A percentile compares a stretch with the other conserved stretches of the same genome.
Evolutionary conservation across 2,329 filamentous ascomycete genomes (phyloP).

Genomic region (Magnaporthiopsis rhizophila): DNA sequence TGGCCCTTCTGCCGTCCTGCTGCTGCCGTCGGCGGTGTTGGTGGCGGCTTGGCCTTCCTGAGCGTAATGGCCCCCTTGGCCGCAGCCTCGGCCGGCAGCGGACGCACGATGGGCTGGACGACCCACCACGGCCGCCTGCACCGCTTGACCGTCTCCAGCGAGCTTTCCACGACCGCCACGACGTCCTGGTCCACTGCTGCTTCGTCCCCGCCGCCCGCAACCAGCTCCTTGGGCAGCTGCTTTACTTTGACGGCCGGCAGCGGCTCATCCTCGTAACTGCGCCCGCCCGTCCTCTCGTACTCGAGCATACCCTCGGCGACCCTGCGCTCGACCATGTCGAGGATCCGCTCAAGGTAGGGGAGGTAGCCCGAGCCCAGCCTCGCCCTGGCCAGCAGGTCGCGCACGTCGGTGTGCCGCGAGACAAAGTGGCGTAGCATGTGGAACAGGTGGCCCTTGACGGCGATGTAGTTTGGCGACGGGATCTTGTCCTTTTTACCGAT

Average conservation of each 20-base stretch:
- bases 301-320: constrained; percentile 66
- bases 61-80: constrained; percentile 69
- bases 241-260: background rate
- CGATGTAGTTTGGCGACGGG: constrained; percentile 56
- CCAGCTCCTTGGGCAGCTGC: constrained; percentile 1
- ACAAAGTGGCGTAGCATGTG: constrained; percentile 81
- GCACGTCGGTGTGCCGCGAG: constrained; percentile 68
- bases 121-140: constrained; percentile 86
- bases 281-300: constrained; percentile 46
- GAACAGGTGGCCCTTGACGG: constrained; percentile 89
- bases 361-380: constrained; percentile 63
- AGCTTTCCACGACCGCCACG: constrained; percentile 38
- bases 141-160: constrained; percentile 57
- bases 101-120: constrained; percentile 78
- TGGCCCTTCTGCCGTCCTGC: constrained; percentile 7
- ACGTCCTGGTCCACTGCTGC: background rate
- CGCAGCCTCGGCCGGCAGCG: constrained; percentile 79
- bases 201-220: constrained; percentile 16
- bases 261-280: constrained; percentile 33
- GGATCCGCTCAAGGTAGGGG: constrained; percentile 65
- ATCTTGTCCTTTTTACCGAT: constrained; percentile 29
- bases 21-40: constrained; percentile 31
- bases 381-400: constrained; percentile 70
- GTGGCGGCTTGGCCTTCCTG: constrained; percentile 55
- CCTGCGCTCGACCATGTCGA: constrained; percentile 63